phyloP scores from a whole-genome alignment of 2,329 filamentous ascomycete genomes.

The Neofusicoccum cordaticola region DNA sequence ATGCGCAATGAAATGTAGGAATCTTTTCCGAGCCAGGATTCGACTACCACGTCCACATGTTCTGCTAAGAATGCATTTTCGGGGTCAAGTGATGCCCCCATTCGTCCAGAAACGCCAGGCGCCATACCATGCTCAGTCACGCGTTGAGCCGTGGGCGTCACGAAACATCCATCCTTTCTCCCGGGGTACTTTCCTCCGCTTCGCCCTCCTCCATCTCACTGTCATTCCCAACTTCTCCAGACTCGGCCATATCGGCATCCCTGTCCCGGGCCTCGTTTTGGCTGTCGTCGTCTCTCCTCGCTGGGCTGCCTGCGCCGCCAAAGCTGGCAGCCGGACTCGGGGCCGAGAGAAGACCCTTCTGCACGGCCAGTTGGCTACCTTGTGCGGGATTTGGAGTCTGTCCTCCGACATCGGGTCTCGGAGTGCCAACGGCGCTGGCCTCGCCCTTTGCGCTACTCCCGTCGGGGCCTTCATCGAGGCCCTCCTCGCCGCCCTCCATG shows the following conservation, averaged over 20 bases:
- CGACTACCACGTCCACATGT: too few species aligned
- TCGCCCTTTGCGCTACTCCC: constrained; percentile 36
- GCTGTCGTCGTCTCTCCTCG: constrained; percentile 26
- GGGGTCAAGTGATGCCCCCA: too few species aligned
- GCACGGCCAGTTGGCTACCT: neutral
- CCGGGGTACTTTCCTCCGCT: constrained; percentile 10
- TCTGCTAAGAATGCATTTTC: too few species aligned
- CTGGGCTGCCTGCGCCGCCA: constrained; percentile 26
- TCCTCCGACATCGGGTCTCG: constrained; percentile 38
- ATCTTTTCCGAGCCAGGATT: too few species aligned
- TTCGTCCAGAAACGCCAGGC: too few species aligned
- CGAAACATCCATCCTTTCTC: constrained; percentile 16
- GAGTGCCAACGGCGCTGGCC: constrained; percentile 44
- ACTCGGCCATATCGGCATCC: constrained; percentile 21
- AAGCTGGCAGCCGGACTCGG: constrained; percentile 25
- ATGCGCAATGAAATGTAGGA: too few species aligned
- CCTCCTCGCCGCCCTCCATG: constrained; percentile 41
- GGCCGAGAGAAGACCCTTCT: constrained; percentile 2
- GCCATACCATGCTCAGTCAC: neutral
- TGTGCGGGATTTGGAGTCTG: constrained; percentile 10
- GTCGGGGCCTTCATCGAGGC: constrained; percentile 39
- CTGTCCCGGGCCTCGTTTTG: constrained; percentile 33
- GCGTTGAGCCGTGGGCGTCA: neutral
- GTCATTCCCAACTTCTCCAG: constrained; percentile 13
- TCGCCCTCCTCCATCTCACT: constrained; percentile 24